Conservation (phyloP, 345 rosid genomes). For the Odontarrhena argentea region DNA sequence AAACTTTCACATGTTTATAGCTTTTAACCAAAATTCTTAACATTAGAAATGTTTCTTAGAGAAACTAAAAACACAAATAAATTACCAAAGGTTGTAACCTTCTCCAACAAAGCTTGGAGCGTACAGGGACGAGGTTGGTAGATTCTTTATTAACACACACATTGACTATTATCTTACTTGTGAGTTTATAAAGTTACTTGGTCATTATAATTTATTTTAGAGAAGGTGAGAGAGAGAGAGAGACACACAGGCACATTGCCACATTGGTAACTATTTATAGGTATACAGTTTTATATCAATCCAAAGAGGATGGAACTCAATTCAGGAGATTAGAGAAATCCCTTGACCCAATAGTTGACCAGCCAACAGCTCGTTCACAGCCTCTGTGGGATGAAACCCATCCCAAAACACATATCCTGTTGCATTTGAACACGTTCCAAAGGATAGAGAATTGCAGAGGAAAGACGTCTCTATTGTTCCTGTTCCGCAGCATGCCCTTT, state of each 20-base stretch:
- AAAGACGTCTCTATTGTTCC: slow-evolving; percentile 80
- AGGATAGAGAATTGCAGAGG: slow-evolving; percentile 68
- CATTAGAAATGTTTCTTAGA: slow-evolving; percentile 11
- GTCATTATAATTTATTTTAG: background rate
- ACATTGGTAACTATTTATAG: slow-evolving; percentile 24
- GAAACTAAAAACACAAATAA: slow-evolving; percentile 18
- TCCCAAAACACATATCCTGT: slow-evolving; percentile 89
- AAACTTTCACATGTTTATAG: slow-evolving; percentile 11
- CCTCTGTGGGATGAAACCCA: slow-evolving; percentile 93
- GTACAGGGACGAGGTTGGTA: slow-evolving; percentile 20
- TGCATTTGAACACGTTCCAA: slow-evolving; percentile 82
- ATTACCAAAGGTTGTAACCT: slow-evolving; percentile 16
- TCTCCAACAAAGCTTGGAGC: slow-evolving; percentile 22
- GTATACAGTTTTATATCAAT: slow-evolving; percentile 26
- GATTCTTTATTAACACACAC: slow-evolving; percentile 28
- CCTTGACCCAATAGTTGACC: slow-evolving; percentile 69
- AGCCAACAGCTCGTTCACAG: slow-evolving; percentile 70
- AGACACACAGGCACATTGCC: background rate
- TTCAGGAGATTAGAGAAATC: slow-evolving; percentile 67
- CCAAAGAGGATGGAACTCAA: slow-evolving; percentile 18
- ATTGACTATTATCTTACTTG: slow-evolving; percentile 12
- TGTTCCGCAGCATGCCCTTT: slow-evolving; percentile 91
- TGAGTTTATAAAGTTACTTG: slow-evolving; percentile 14
- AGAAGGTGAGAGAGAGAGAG: slow-evolving; percentile 12
- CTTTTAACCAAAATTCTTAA: slow-evolving; percentile 21